Evolutionary conservation across 495 filamentous ascomycete species (phyloP).

Genomic region (Penicillium malachiteum): DNA sequence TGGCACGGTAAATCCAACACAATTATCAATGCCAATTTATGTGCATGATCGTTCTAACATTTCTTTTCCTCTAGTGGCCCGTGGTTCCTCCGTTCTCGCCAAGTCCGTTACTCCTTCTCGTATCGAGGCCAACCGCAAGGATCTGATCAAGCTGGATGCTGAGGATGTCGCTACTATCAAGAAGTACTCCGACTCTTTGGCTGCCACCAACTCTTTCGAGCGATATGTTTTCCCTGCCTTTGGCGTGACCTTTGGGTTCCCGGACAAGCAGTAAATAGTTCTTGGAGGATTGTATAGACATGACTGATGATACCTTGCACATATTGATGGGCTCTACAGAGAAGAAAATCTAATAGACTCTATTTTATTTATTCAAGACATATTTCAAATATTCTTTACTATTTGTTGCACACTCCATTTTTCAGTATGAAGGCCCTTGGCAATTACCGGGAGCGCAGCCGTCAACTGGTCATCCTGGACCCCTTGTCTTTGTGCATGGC

Average conservation of each 20-base stretch:
- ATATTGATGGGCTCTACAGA: neutral
- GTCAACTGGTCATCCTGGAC: no score
- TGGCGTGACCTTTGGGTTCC: constrained; percentile 74
- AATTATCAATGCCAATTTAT: neutral
- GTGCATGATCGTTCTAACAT: neutral
- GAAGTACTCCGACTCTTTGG: constrained; percentile 57
- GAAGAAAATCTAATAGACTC: neutral
- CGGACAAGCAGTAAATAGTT: constrained; percentile 56
- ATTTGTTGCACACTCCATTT: no score
- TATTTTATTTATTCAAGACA: no score
- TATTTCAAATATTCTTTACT: no score
- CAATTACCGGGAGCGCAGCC: no score
- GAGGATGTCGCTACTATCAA: constrained; percentile 64
- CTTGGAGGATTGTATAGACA: constrained; percentile 1
- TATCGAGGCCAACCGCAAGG: constrained; percentile 67
- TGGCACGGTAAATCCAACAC: constrained; percentile 60
- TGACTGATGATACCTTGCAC: constrained; percentile 2
- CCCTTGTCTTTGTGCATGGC: no score
- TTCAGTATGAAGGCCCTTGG: no score
- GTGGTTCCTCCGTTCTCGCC: constrained; percentile 71
- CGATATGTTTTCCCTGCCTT: constrained; percentile 80
- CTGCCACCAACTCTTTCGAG: constrained; percentile 58
- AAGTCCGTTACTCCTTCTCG: constrained; percentile 75
- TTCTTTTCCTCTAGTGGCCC: constrained; percentile 51
- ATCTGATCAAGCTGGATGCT: constrained; percentile 64